Percentiles rank a stretch among this genome's conserved stretches.
These are phyloP conservation scores for Penicillium maclennaniae DNA, from an alignment of 495 filamentous ascomycete species.

Conservation along the genomic window DNA sequence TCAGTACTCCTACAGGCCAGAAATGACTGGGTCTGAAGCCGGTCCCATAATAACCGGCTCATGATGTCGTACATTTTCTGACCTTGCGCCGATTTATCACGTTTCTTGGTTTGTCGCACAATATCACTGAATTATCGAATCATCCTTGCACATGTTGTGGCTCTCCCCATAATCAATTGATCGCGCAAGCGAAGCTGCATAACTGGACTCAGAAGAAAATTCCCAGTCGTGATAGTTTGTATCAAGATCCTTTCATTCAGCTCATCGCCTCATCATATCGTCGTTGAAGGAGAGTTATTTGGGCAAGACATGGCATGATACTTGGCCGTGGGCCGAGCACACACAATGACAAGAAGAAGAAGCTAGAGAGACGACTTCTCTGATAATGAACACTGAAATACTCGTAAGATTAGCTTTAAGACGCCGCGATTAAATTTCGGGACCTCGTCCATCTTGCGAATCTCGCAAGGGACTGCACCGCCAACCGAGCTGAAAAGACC, in stretches of 20 bases:
- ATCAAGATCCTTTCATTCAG: neutral
- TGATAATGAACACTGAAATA: neutral
- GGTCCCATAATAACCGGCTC: neutral
- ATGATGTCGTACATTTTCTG: conserved; percentile 1
- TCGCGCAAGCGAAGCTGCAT: neutral
- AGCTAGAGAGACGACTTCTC: neutral
- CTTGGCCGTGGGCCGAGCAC: neutral
- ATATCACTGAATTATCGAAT: neutral
- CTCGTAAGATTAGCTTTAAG: neutral
- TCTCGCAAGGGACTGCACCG: neutral
- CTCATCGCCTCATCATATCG: neutral
- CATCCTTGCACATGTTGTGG: neutral
- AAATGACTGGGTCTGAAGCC: neutral
- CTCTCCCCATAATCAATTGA: conserved; percentile 1
- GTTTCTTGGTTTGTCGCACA: neutral
- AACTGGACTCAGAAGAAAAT: neutral
- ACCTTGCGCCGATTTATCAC: neutral
- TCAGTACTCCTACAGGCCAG: neutral
- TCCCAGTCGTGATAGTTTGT: neutral
- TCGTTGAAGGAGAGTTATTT: neutral
- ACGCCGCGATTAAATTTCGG: neutral
- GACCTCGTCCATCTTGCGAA: conserved; percentile 6
- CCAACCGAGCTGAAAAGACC: neutral
- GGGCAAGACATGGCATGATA: neutral
- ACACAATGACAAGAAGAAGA: neutral